Evolutionary conservation across 2,329 filamentous ascomycete species (phyloP).

Genomic region (Chrysosporium keratinophilum): DNA sequence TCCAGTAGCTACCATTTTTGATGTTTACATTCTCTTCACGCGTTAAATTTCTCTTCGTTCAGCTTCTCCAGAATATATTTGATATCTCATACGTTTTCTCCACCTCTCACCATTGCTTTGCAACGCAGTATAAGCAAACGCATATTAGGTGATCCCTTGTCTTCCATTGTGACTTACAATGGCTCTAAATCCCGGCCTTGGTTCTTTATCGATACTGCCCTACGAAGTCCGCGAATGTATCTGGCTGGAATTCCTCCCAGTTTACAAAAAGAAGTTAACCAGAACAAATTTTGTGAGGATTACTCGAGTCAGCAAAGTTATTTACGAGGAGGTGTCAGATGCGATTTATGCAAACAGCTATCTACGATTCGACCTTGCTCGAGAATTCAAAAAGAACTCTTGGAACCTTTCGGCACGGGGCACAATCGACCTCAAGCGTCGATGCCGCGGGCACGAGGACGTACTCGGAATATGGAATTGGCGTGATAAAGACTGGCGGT

Average conservation of each 20-base stretch:
- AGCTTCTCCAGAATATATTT: too few relatives aligned
- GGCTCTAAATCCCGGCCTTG: conserved; percentile 10
- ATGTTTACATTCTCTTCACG: too few relatives aligned
- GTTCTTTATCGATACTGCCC: conserved; percentile 51
- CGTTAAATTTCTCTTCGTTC: too few relatives aligned
- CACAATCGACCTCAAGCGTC: neutral
- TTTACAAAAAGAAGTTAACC: neutral
- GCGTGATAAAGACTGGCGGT: neutral
- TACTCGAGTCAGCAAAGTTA: neutral
- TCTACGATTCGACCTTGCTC: neutral
- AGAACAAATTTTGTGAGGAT: neutral
- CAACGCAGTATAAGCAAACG: too few relatives aligned
- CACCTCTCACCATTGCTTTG: too few relatives aligned
- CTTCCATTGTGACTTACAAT: too few relatives aligned
- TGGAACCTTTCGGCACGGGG: neutral
- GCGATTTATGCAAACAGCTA: neutral
- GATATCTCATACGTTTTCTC: too few relatives aligned
- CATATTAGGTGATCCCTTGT: too few relatives aligned
- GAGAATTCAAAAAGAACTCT: neutral
- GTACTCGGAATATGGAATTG: neutral
- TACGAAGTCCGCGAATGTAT: conserved; percentile 23
- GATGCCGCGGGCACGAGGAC: neutral
- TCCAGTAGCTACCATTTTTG: neutral
- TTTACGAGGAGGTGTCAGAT: neutral
- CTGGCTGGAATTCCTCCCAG: neutral